Evolutionary conservation across 306 rosid genomes (phyloP), one percentile per base, ranked within the genome.

Genomic region (Clitoria ternatea): DNA sequence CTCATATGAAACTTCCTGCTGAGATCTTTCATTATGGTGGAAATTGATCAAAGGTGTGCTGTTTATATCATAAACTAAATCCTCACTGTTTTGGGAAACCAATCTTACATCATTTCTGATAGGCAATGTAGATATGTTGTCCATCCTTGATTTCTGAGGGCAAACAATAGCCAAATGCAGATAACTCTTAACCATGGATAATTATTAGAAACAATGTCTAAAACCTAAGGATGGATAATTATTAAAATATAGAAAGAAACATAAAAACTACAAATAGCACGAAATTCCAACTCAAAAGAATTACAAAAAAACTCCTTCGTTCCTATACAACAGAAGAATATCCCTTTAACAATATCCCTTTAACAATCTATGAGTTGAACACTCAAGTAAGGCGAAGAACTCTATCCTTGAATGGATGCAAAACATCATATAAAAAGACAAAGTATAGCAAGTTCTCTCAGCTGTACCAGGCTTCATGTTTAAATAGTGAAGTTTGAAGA

Each of bases 1-100:
- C 99, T 87, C 77, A 17, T 50, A 66, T 19, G 84, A 75, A 33
- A 49, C 63, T 83, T 86, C 90, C 83, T 80, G 95, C 74, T 81
- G 87, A 80, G 81, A 57, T 85, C 96, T 85, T 85, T 95, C 99
- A 66, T 55, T 74, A 78, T 59, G 77, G 79, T 95, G 99, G 80
- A 95, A 91, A 78, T 83, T 86, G 72, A 88, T 66, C 77, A 91
- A 76, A 36, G 99, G 96, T 24, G 82, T 84, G 61, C 78, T 78
- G 43, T 76, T 81, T n/a, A 79, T 75, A 71, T 91, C 77, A 40
- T 89, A 87, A 78, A 85, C 78, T 49, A 77, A 74, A 80, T 65
- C 87, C 37, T 62, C 74, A 57, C 75, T 80, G 69, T 74, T 79
- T 69, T 82, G 81, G 66, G 90, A 75, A 63, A 83, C 85, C 86